Base-by-base conservation (phyloP, 768 basidiomycete genomes). In the Pulveroboletus ravenelii region DNA sequence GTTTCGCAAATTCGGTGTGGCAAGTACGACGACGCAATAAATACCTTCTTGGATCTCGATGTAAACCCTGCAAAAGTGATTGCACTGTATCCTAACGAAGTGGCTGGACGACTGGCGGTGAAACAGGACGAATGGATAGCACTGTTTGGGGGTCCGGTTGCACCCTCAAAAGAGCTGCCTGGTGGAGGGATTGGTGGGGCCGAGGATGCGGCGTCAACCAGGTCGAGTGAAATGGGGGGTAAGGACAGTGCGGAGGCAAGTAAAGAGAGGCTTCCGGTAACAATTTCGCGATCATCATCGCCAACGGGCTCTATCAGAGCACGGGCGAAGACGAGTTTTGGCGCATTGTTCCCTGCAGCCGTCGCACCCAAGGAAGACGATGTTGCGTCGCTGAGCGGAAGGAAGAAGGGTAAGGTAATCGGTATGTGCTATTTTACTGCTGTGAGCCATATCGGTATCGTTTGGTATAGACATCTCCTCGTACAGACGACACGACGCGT, bases 51-150 rank as follows among this genome's bases (percentile, higher is more conserved):
- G 42, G 81, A 87, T 37, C 82, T 95, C 37, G 87, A 97, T 56
- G 74, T 93, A 57, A 94, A 94, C 61, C 96, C 96, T 0, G 91
- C 94, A 0, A 92, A 93, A 62, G 90, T 99, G 3, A 78, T 98
- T 18, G 87, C 93, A 2, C 72, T 98, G 6, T 99, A 91, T 66
- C 89, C 91, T 0, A 82, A 87, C 32, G 74, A 75, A 12, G 79
- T 98, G 3, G 79, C 92, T 1, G 95, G 95, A 6, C 77, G 89
- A 30, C 69, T 97, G 8, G 74, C 83, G 6, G 79, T 87, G 0
- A 79, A 84, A 10, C 77, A 71, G 39, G 84, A 85, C 1, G 70
- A 74, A 7, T 93, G 92, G 89, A 85, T 95, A 61, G 73, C 77
- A 5, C 70, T 94, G 3, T 96, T 89, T 63, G 94, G 92, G 5